A percentile compares a stretch with the other conserved stretches of the same genome.
Conservation (phyloP, 1,139 yeast genomes). For the Debaryomycetaceae sp. region DNA sequence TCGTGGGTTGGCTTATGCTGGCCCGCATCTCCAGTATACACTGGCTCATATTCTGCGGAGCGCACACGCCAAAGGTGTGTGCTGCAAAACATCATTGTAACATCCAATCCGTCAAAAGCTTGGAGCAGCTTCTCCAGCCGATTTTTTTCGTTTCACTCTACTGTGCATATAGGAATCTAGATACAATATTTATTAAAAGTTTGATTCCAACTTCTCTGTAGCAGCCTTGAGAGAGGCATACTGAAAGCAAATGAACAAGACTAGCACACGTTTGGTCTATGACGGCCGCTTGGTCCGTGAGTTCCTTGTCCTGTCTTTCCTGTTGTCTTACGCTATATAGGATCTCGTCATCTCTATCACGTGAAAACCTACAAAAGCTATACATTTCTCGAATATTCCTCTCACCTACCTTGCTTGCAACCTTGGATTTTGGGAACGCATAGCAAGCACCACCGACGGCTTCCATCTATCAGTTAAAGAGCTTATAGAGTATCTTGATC, state of each 20-base stretch:
- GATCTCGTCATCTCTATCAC: not conserved
- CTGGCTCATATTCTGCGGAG: not conserved
- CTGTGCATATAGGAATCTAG: conserved; percentile 10
- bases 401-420: not conserved
- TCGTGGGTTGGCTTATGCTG: not conserved
- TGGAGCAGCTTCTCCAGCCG: not conserved
- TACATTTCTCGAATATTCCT: not conserved
- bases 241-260: no score
- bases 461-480: no score
- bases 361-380: not conserved
- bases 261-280: no score
- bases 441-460: no score
- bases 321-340: no score
- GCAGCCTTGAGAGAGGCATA: no score
- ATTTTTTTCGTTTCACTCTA: conserved; percentile 3
- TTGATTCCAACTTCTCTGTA: not conserved
- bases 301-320: no score
- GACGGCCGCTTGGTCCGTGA: no score
- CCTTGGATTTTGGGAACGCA: no score
- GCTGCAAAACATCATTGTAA: not conserved
- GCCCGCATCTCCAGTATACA: not conserved
- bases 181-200: conserved; percentile 2
- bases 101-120: not conserved
- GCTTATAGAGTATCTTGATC: no score
- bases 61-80: not conserved